A percentile compares a stretch with the other conserved stretches of the same genome.
Evolutionary conservation across 805 yeast species (phyloP).

Genomic region (Saturnispora diversa): DNA sequence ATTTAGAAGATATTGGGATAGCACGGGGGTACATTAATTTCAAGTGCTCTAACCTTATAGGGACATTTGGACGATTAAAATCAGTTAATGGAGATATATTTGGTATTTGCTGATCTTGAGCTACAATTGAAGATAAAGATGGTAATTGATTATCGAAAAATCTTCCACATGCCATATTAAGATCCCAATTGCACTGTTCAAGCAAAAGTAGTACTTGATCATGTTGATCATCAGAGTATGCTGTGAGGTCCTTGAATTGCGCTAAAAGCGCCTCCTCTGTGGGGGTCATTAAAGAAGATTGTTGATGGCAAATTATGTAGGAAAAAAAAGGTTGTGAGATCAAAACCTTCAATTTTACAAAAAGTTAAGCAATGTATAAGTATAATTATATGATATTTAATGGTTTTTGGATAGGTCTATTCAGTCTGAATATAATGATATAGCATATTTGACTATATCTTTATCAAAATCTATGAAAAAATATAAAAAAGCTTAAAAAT

Average conservation of each 20-base stretch:
- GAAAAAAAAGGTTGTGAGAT: neutral
- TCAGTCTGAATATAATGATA: too few species aligned
- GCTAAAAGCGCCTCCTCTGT: conserved; percentile 38
- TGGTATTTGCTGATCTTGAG: neutral
- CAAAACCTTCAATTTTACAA: too few species aligned
- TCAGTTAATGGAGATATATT: neutral
- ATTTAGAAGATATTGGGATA: conserved; percentile 28
- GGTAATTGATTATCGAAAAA: conserved; percentile 43
- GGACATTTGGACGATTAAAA: conserved; percentile 11
- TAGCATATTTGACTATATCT: too few species aligned
- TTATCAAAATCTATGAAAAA: too few species aligned
- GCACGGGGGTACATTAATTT: conserved; percentile 32
- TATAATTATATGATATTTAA: too few species aligned
- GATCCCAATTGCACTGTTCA: conserved; percentile 47
- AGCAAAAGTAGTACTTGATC: conserved; percentile 41
- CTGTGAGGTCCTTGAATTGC: conserved; percentile 44
- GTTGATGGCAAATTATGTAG: neutral
- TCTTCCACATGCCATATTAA: conserved; percentile 52
- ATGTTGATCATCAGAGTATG: conserved; percentile 38
- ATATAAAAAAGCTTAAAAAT: too few species aligned
- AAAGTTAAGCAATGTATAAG: too few species aligned
- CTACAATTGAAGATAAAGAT: neutral
- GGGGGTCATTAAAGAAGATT: conserved; percentile 9
- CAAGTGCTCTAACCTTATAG: conserved; percentile 10
- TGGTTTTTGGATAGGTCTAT: too few species aligned